Percentiles rank a stretch among this genome's conserved stretches.
phyloP scores from a whole-genome alignment of 768 basidiomycete genomes.

The Russula ochroleuca region DNA sequence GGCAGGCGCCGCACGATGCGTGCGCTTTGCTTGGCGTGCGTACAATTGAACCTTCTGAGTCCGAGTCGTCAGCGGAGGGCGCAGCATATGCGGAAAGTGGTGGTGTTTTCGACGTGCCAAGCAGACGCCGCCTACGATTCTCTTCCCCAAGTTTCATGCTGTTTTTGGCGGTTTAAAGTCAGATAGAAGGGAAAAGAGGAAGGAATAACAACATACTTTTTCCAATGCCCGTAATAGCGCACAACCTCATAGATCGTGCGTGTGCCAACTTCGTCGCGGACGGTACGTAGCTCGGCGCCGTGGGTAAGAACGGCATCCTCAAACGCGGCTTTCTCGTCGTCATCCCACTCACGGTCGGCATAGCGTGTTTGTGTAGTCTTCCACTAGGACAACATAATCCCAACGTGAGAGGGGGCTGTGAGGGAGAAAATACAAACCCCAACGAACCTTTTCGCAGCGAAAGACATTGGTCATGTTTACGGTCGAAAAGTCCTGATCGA shows the following conservation, averaged over 20 bases:
- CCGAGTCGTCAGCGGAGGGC: constrained; percentile 35
- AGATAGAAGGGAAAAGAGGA: not conserved
- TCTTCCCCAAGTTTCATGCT: constrained; percentile 70
- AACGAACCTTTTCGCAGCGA: constrained; percentile 59
- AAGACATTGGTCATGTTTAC: constrained; percentile 60
- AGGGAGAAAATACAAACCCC: not conserved
- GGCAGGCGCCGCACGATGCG: constrained; percentile 75
- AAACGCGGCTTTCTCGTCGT: constrained; percentile 66
- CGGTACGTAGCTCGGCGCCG: constrained; percentile 75
- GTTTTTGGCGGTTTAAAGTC: constrained; percentile 6
- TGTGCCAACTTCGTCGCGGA: constrained; percentile 67
- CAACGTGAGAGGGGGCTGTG: constrained; percentile 8
- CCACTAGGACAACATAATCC: constrained; percentile 48
- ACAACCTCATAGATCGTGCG: constrained; percentile 74
- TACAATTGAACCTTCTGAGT: constrained; percentile 77
- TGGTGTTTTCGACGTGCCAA: constrained; percentile 8
- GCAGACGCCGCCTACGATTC: constrained; percentile 36
- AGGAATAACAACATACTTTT: constrained; percentile 49
- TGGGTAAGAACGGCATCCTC: constrained; percentile 69
- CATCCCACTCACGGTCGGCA: constrained; percentile 66
- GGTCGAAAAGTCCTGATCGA: constrained; percentile 51
- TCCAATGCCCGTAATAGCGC: constrained; percentile 82
- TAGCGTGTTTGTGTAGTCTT: constrained; percentile 62
- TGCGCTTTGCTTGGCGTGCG: constrained; percentile 50
- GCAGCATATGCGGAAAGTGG: not conserved